A percentile compares a stretch with the other conserved stretches of the same genome.
Conservation (phyloP, 129 eudicot genomes). For the Gnaphalium uliginosum region DNA sequence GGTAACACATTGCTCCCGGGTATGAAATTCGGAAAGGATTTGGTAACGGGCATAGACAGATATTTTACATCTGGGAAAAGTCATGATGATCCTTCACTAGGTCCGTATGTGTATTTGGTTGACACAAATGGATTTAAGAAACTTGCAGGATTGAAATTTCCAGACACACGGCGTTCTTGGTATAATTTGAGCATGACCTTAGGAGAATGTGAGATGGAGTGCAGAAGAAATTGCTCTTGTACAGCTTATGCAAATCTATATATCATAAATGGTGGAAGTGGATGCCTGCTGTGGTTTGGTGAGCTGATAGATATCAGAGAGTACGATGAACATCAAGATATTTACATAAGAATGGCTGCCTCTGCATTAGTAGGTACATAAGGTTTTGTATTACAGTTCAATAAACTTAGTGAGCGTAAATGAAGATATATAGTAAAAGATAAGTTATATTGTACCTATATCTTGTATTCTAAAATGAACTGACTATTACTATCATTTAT, state of each 20-base stretch:
- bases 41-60: background rate
- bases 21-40: conserved; percentile 17
- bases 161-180: conserved; percentile 24
- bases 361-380: conserved; percentile 37
- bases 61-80: background rate
- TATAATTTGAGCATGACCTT: conserved; percentile 28
- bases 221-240: conserved; percentile 35
- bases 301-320: conserved; percentile 25
- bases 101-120: background rate
- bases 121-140: background rate
- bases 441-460: no score
- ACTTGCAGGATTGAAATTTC: conserved; percentile 23
- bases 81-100: background rate
- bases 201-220: conserved; percentile 18
- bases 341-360: conserved; percentile 27
- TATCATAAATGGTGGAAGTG: conserved; percentile 25
- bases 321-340: conserved; percentile 11
- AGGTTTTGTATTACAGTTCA: no score
- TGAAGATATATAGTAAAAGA: no score
- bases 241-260: background rate
- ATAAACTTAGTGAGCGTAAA: no score
- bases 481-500: background rate
- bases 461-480: no score
- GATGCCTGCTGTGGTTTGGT: conserved; percentile 33
- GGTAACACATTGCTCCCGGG: background rate